Conservation (phyloP, 805 yeast species). For the Candida dendrica region DNA sequence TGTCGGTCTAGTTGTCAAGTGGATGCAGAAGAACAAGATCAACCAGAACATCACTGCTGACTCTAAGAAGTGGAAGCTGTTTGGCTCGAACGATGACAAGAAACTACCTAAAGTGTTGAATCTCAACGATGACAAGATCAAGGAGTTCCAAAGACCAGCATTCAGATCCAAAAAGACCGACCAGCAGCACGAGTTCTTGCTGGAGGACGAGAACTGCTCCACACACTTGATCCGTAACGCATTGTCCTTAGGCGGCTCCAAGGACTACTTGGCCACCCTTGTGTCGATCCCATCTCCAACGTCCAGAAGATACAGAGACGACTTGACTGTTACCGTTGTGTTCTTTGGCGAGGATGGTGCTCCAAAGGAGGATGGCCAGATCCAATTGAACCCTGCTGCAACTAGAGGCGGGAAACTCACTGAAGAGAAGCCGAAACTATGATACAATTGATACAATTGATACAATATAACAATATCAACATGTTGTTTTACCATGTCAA, state of each 20-base stretch:
- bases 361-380: constrained; percentile 44
- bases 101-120: constrained; percentile 60
- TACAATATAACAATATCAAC: too few relatives aligned
- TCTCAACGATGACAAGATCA: constrained; percentile 48
- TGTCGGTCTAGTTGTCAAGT: constrained; percentile 83
- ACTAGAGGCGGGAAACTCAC: constrained; percentile 24
- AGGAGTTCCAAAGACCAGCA: constrained; percentile 62
- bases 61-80: constrained; percentile 13
- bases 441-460: not conserved
- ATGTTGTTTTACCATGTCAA: too few relatives aligned
- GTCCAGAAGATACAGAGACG: constrained; percentile 90
- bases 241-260: constrained; percentile 77
- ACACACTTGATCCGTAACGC: constrained; percentile 95
- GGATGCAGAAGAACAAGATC: constrained; percentile 76
- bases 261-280: constrained; percentile 81
- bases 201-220: constrained; percentile 83
- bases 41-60: constrained; percentile 10
- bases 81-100: constrained; percentile 23
- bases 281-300: constrained; percentile 88
- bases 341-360: constrained; percentile 68
- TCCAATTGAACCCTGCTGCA: constrained; percentile 32
- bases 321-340: constrained; percentile 90
- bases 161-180: constrained; percentile 45
- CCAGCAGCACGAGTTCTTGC: constrained; percentile 35
- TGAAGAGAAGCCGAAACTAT: not conserved